Conservation (phyloP, 2,329 filamentous ascomycete genomes). For the Lecanicillium sp. region DNA sequence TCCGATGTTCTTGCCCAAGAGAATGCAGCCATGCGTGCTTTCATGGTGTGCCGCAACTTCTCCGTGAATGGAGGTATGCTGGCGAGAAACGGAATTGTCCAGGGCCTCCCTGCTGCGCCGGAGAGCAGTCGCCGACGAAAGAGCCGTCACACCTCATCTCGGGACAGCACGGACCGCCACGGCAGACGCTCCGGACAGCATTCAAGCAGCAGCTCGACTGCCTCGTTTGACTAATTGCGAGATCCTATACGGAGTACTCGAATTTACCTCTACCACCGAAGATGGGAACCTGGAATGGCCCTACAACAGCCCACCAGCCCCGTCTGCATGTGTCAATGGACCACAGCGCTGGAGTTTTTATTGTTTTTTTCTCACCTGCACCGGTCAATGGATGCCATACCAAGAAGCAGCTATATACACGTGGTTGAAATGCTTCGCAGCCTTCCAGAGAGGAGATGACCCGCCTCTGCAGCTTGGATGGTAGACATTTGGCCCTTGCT, state of each 20-base stretch:
- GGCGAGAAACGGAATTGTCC: conserved; percentile 60
- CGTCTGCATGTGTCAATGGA: no score
- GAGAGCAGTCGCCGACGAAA: conserved; percentile 42
- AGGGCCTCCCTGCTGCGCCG: conserved; percentile 53
- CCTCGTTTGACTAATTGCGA: conserved; percentile 44
- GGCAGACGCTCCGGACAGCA: conserved; percentile 48
- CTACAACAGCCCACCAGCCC: no score
- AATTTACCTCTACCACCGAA: conserved; percentile 4
- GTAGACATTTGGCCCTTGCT: neutral
- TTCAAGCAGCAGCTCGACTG: conserved; percentile 56
- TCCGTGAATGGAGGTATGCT: conserved; percentile 93
- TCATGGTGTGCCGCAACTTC: conserved; percentile 97
- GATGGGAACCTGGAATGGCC: no score
- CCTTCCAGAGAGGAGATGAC: conserved; percentile 23
- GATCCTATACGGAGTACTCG: neutral
- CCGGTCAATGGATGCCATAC: conserved; percentile 8
- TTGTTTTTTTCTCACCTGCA: neutral
- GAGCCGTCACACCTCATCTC: conserved; percentile 43
- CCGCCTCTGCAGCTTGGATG: conserved; percentile 10
- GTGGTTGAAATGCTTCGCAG: conserved; percentile 32
- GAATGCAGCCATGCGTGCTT: conserved; percentile 90
- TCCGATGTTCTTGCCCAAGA: conserved; percentile 79
- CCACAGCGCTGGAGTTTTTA: no score
- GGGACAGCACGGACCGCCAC: conserved; percentile 35
- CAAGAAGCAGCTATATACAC: conserved; percentile 17